Evolutionary conservation across 768 basidiomycete species (phyloP), one percentile per base, ranked within the genome.

Genomic region (Pleurotus sapidus): DNA sequence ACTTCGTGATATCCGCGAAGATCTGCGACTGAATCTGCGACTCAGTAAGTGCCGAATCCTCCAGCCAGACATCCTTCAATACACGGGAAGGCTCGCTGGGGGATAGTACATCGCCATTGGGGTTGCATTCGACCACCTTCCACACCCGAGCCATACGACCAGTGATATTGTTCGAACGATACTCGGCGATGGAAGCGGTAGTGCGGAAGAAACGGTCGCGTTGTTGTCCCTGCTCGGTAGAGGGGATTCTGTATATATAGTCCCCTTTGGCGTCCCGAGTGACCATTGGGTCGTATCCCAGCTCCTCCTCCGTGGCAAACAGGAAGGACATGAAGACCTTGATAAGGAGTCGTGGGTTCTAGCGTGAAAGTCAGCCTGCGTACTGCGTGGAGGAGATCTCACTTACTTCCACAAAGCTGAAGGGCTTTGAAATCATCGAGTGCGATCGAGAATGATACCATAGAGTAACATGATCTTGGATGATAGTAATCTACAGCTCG

Each of bases 11-110:
- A 12, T 53, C 47, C 2, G 55, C 14, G 23, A 60, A 60, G 37
- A 67, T 58, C n/a, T 17, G 23, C 0, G 50, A n/a, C 46, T 65
- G 64, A 38, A 61, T 60, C 38, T 65, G 27, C 18, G n/a, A 15
- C 37, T 65, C 63, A 1, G 61, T 60, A 0, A 23, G 9, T 6
- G 61, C 49, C 4, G 15, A 34, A 1, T 14, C 23, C 24, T 61
- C 60, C 3, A 67, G 47, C 64, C 63, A 67, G 5, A 61, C 58
- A 40, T 67, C 63, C 56, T 65, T 64, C 15, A 67, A 23, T 6
- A 58, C 60, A 2, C 56, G 45, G 18, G 30, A 15, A 8, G 15
- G 38, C 9, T 30, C 38, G 3, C 43, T 38, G n/a, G 18, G 24
- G 15, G 5, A 46, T 2, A 18, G 40, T 1, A 38, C 15, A 17